These are phyloP conservation scores for Mallotus japonicus DNA, from an alignment of 441 rosid genomes.

Conservation along the genomic window DNA sequence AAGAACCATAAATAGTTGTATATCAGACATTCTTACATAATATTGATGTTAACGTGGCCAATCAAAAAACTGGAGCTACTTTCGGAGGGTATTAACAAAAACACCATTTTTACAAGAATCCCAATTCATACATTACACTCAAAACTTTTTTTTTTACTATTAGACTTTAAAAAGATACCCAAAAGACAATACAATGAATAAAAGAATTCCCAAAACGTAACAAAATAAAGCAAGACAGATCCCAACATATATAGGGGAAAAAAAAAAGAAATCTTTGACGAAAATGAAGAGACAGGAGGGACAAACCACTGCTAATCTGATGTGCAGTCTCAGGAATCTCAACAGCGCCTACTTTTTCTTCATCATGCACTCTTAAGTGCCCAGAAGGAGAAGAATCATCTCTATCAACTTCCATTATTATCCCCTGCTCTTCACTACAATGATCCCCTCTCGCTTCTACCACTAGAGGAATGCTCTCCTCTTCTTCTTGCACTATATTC, in stretches of 20 bases:
- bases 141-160: neutral
- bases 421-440: constrained; percentile 9
- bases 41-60: neutral
- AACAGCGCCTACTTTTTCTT: constrained; percentile 25
- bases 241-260: neutral
- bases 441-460: neutral
- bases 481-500: constrained; percentile 15
- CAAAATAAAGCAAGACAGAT: neutral
- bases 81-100: constrained; percentile 3
- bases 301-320: constrained; percentile 76
- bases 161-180: neutral
- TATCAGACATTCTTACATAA: no score
- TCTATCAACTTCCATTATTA: constrained; percentile 24
- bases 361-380: constrained; percentile 28
- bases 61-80: neutral
- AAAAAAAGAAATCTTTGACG: neutral
- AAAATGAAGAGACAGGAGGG: neutral
- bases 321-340: constrained; percentile 85
- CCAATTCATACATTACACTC: neutral
- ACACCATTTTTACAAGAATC: constrained; percentile 2
- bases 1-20: neutral
- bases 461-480: constrained; percentile 37
- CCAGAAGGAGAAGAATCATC: constrained; percentile 1
- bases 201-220: neutral
- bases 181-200: neutral